phyloP scores from a whole-genome alignment of 1,284 basidiomycete genomes.

The Sporisorium iseilematis-ciliati region DNA sequence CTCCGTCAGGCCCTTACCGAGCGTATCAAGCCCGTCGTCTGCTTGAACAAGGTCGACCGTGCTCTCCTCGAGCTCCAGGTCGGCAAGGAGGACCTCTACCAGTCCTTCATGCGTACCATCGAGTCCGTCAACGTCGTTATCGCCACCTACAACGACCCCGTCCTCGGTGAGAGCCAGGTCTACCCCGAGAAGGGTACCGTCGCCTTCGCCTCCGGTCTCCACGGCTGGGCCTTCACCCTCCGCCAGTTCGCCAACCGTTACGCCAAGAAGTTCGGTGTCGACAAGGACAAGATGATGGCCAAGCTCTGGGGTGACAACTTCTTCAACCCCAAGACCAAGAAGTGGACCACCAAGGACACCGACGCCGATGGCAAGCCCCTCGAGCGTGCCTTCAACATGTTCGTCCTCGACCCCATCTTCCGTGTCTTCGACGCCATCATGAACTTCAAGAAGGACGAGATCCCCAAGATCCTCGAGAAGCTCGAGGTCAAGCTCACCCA shows the following conservation, averaged over 20 bases:
- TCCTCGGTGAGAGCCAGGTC: slow-evolving; percentile 97
- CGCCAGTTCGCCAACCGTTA: slow-evolving; percentile 96
- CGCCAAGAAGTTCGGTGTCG: slow-evolving; percentile 98
- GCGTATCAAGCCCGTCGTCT: slow-evolving; percentile 99
- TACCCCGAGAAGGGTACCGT: slow-evolving; percentile 99
- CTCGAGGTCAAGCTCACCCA: slow-evolving; percentile 90
- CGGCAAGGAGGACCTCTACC: slow-evolving; percentile 95
- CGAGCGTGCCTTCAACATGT: slow-evolving; percentile 76
- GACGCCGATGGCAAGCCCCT: slow-evolving; percentile 88
- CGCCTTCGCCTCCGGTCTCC: slow-evolving; percentile 98
- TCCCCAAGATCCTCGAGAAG: slow-evolving; percentile 89
- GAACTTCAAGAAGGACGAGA: slow-evolving; percentile 99
- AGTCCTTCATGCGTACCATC: slow-evolving; percentile 97
- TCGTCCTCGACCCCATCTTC: slow-evolving; percentile 99
- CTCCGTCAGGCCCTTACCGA: slow-evolving; percentile 96
- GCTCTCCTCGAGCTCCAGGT: slow-evolving; percentile 99
- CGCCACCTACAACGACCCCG: slow-evolving; percentile 94
- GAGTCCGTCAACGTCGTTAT: slow-evolving; percentile 99
- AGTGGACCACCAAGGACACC: slow-evolving; percentile 87
- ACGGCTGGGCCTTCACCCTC: slow-evolving; percentile 99
- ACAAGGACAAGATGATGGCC: slow-evolving; percentile 97
- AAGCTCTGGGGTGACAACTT: slow-evolving; percentile 99
- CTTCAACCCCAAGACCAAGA: slow-evolving; percentile 97
- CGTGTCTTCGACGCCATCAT: slow-evolving; percentile 98
- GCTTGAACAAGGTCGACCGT: slow-evolving; percentile 99